Base-by-base conservation (phyloP, 2,329 filamentous ascomycete genomes). In the Stemphylium vesicarium region DNA sequence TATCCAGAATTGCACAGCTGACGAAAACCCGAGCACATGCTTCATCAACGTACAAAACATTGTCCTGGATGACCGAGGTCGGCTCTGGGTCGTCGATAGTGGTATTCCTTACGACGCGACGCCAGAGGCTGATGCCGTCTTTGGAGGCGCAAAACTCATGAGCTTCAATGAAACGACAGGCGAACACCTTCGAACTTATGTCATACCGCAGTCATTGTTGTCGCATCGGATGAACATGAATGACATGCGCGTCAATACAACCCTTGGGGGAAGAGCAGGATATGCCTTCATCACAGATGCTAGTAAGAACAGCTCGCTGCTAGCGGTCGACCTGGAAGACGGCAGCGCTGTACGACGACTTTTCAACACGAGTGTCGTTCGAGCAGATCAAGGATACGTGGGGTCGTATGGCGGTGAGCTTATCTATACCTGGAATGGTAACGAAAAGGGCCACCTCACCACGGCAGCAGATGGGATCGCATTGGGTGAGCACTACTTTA, bases 31-130 rank as follows among this genome's bases (percentile, higher is more conserved):
- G 12, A 72, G 73, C 38, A 75, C 73, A 4, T 80, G 78, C 66
- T 80, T 80, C 65, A 71, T 79, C 65, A 80, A 80, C 47, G 75
- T 79, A 4, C 78, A 79, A 58, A 80, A 79, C 42, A 68, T 79
- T n/a, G 73, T 79, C 7, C 68, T 77, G 10, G 78, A 79, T 51
- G 69, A 71, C 5, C 53, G 70, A 9, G 70, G 72, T 16, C 71
- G 74, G 36, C 63, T 80, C 10, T 80, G 77, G 76, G 64, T 78
- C 5, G 68, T 80, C 12, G 77, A 79, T 56, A 76, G 65, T 29
- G 78, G 77, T 2, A 77, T 79, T 38, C 67, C 69, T 10, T 68
- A 69, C 29, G 68, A 70, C 8, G 63, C 59, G 2, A 51, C 53
- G 4, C 45, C 62, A 51, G 51, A 60, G 57, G 50, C 69, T n/a